Evolutionary conservation across 2,329 filamentous ascomycete species (phyloP).

Genomic region (Didymellaceae sp.): DNA sequence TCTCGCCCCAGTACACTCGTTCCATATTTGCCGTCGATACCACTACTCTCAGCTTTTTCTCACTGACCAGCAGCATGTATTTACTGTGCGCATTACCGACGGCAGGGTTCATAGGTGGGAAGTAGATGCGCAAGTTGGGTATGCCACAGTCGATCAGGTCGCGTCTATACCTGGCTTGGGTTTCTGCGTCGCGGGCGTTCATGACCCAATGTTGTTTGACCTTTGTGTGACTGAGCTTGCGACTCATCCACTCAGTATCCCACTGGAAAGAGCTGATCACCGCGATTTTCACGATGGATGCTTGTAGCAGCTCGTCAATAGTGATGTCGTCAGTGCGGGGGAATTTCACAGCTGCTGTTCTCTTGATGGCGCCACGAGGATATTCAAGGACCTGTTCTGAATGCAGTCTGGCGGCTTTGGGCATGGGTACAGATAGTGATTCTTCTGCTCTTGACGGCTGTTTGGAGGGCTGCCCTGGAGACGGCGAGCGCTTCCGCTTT

Average conservation of each 20-base stretch:
- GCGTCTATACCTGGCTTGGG: slow-evolving; percentile 31
- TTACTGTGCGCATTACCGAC: slow-evolving; percentile 89
- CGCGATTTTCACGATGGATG: slow-evolving; percentile 72
- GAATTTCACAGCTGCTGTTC: slow-evolving; percentile 75
- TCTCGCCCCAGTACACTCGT: slow-evolving; percentile 87
- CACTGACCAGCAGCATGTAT: slow-evolving; percentile 85
- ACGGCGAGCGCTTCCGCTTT: slow-evolving; percentile 69
- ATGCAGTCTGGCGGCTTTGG: not conserved
- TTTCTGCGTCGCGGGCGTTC: slow-evolving; percentile 60
- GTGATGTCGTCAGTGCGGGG: slow-evolving; percentile 76
- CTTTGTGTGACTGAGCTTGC: slow-evolving; percentile 69
- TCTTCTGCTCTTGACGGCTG: slow-evolving; percentile 9
- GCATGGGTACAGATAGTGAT: not conserved
- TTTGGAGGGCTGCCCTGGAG: slow-evolving; percentile 45
- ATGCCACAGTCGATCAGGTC: slow-evolving; percentile 47
- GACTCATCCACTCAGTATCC: slow-evolving; percentile 76
- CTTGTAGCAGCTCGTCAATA: slow-evolving; percentile 85
- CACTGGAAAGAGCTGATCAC: slow-evolving; percentile 88
- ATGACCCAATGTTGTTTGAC: slow-evolving; percentile 63
- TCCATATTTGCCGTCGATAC: slow-evolving; percentile 88
- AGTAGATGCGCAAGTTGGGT: slow-evolving; percentile 70
- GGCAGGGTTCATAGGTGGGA: slow-evolving; percentile 78
- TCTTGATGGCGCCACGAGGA: slow-evolving; percentile 73
- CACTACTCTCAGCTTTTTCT: slow-evolving; percentile 75
- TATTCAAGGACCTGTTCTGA: slow-evolving; percentile 49